A percentile compares a stretch with the other conserved stretches of the same genome.
Conservation (phyloP, 1,284 basidiomycete species). For the Trichosporon inkin region DNA sequence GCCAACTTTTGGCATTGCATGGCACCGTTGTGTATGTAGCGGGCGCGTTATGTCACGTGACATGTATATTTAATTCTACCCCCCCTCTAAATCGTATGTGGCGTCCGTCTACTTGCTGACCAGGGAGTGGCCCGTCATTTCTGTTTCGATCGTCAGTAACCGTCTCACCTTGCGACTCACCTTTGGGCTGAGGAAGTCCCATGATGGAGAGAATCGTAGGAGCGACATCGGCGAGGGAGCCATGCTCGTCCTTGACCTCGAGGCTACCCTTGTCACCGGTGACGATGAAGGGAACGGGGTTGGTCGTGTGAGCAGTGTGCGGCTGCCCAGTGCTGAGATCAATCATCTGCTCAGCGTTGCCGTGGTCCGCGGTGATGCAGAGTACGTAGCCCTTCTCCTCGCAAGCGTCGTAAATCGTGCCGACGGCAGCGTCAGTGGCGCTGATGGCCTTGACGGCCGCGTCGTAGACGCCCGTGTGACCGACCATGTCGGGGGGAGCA, state of each 20-base stretch:
- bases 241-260: slow-evolving; percentile 56
- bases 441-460: slow-evolving; percentile 79
- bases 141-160: not conserved
- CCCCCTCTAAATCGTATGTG: slow-evolving; percentile 3
- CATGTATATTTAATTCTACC: not conserved
- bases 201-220: slow-evolving; percentile 75
- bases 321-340: slow-evolving; percentile 75
- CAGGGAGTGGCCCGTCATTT: slow-evolving; percentile 25
- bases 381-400: slow-evolving; percentile 77
- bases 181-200: slow-evolving; percentile 51
- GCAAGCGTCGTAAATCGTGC: slow-evolving; percentile 76
- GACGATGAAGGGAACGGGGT: slow-evolving; percentile 76
- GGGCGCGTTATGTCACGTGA: slow-evolving; percentile 6
- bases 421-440: slow-evolving; percentile 78
- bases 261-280: slow-evolving; percentile 60
- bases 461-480: slow-evolving; percentile 83
- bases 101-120: slow-evolving; percentile 10
- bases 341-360: slow-evolving; percentile 79
- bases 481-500: slow-evolving; percentile 90
- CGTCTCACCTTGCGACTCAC: slow-evolving; percentile 18
- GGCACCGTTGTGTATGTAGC: not conserved
- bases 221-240: slow-evolving; percentile 80
- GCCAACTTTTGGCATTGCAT: not conserved
- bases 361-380: slow-evolving; percentile 84
- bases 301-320: slow-evolving; percentile 56